These are phyloP conservation scores for Eutrema heterophyllum DNA, from an alignment of 345 rosid species.

Conservation along the genomic window DNA sequence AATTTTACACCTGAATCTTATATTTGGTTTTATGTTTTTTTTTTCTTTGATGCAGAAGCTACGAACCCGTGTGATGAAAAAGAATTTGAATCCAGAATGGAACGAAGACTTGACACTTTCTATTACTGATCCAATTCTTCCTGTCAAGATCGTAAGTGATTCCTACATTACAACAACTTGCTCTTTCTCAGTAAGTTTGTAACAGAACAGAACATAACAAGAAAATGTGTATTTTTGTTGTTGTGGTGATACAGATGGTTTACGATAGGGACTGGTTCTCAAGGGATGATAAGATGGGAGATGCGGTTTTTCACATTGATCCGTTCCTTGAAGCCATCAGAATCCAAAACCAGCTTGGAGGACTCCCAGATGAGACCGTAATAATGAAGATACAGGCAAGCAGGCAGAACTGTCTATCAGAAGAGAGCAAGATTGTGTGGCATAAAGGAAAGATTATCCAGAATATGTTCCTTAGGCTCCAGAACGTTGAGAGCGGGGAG, in stretches of 20 bases:
- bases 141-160: conserved; percentile 58
- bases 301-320: conserved; percentile 54
- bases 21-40: not conserved
- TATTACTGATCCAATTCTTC: conserved; percentile 50
- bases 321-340: conserved; percentile 42
- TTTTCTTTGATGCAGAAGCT: conserved; percentile 47
- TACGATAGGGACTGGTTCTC: conserved; percentile 66
- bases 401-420: conserved; percentile 51
- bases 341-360: conserved; percentile 35
- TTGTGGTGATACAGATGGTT: conserved; percentile 39
- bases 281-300: conserved; percentile 83
- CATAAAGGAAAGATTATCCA: conserved; percentile 51
- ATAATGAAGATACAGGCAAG: conserved; percentile 43
- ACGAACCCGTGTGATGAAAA: conserved; percentile 65
- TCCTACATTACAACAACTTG: not conserved
- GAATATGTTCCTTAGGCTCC: conserved; percentile 45
- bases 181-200: not conserved
- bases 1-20: not conserved
- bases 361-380: conserved; percentile 45
- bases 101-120: conserved; percentile 80
- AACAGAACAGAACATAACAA: not conserved
- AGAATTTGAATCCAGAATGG: conserved; percentile 73
- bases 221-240: not conserved
- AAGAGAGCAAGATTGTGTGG: conserved; percentile 57
- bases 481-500: conserved; percentile 60